These are phyloP conservation scores for Hypericum androsaemum DNA, from an alignment of 345 rosid species.

Conservation along the genomic window DNA sequence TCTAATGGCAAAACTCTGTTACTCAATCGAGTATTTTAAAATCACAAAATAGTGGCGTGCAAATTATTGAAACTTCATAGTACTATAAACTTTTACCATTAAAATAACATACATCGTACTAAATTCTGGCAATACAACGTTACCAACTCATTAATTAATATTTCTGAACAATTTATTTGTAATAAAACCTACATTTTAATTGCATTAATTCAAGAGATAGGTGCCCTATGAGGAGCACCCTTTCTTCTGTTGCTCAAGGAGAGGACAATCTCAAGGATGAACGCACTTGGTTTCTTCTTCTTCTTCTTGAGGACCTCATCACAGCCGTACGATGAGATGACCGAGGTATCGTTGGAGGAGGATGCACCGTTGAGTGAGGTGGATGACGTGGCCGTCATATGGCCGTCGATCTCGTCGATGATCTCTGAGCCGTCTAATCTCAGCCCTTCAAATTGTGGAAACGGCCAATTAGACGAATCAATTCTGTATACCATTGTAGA, in stretches of 20 bases:
- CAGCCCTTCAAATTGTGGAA: constrained; percentile 54
- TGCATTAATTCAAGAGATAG: constrained; percentile 43
- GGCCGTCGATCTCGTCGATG: constrained; percentile 30
- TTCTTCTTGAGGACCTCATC: constrained; percentile 14
- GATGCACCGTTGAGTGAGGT: constrained; percentile 16
- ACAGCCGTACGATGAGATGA: constrained; percentile 24
- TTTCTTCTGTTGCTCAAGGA: constrained; percentile 64
- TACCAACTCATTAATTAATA: too few relatives aligned
- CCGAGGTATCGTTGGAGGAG: constrained; percentile 20
- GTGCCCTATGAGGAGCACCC: constrained; percentile 89
- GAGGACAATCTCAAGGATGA: constrained; percentile 51
- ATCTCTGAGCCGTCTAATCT: constrained; percentile 50
- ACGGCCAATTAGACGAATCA: constrained; percentile 50
- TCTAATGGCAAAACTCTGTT: too few relatives aligned
- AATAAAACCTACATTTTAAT: too few relatives aligned
- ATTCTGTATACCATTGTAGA: constrained; percentile 44
- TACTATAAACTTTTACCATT: too few relatives aligned
- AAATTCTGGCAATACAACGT: too few relatives aligned
- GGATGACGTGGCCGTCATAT: constrained; percentile 21
- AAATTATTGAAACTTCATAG: too few relatives aligned
- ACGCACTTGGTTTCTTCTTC: constrained; percentile 37
- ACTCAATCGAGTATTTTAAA: too few relatives aligned
- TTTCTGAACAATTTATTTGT: too few relatives aligned
- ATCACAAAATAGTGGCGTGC: too few relatives aligned
- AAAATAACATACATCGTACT: too few relatives aligned